phyloP scores from a whole-genome alignment of 2,329 filamentous ascomycete species.

The Cercospora nicotianae region DNA sequence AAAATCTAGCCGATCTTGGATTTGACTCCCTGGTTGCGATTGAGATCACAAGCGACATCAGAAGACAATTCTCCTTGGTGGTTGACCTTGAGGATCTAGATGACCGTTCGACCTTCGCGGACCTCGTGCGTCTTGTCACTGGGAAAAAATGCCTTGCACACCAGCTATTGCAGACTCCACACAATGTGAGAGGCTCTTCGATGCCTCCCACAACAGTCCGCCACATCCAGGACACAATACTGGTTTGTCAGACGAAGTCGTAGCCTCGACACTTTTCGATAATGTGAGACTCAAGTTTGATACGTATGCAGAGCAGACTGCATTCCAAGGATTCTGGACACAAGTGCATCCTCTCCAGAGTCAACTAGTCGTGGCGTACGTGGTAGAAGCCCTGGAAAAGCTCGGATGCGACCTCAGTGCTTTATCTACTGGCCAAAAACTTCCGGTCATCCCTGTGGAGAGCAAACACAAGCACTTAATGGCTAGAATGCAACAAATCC shows the following conservation, averaged over 20 bases:
- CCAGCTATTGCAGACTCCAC: neutral
- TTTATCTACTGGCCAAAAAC: neutral
- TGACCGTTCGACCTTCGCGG: neutral
- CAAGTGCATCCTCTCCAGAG: conserved; percentile 14
- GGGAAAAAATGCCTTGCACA: neutral
- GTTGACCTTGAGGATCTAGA: conserved; percentile 5
- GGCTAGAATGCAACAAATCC: conserved; percentile 7
- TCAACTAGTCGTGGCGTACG: conserved; percentile 10
- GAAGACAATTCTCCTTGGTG: neutral
- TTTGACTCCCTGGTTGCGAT: conserved; percentile 13
- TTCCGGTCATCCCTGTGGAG: neutral
- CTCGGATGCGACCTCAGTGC: conserved; percentile 13
- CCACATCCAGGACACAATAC: neutral
- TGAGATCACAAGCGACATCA: conserved; percentile 9
- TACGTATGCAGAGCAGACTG: neutral
- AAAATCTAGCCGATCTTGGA: conserved; percentile 4
- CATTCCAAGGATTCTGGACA: conserved; percentile 12
- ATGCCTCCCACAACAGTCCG: neutral
- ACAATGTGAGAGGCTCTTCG: rapidly evolving
- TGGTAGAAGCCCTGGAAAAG: conserved; percentile 14
- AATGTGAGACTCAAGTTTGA: neutral
- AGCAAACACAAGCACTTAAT: conserved; percentile 14
- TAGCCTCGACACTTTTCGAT: neutral
- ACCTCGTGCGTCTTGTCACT: conserved; percentile 3
- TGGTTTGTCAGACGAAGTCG: neutral